phyloP scores from a whole-genome alignment of 176 grass and related monocot species.

The maize (Zea mays) region Zm-B73-REFERENCE-NAM-5.0 NC_050100.1:37944001-37944500 shows the following conservation, averaged over 20 bases:
- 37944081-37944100: constrained; percentile 12
- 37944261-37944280: constrained; percentile 59
- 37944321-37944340: constrained; percentile 67
- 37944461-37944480: constrained; percentile 8
- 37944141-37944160: constrained; percentile 42
- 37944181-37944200: constrained; percentile 59
- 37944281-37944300: constrained; percentile 58
- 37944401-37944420: constrained; percentile 8
- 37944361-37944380: background rate
- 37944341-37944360: constrained; percentile 58
- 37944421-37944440: background rate
- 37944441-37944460: constrained; percentile 15
- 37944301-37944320: constrained; percentile 56
- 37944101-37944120: constrained; percentile 34
- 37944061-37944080: background rate
- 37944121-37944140: constrained; percentile 53
- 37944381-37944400: background rate
- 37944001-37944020: constrained; percentile 53
- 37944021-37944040: constrained; percentile 35
- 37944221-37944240: constrained; percentile 25
- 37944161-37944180: constrained; percentile 54
- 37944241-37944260: constrained; percentile 28
- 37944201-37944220: constrained; percentile 24
- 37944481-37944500: constrained; percentile 78
- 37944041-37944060: constrained; percentile 22